phyloP scores from a whole-genome alignment of 768 basidiomycete genomes.

The Leucocoprinus sp. region DNA sequence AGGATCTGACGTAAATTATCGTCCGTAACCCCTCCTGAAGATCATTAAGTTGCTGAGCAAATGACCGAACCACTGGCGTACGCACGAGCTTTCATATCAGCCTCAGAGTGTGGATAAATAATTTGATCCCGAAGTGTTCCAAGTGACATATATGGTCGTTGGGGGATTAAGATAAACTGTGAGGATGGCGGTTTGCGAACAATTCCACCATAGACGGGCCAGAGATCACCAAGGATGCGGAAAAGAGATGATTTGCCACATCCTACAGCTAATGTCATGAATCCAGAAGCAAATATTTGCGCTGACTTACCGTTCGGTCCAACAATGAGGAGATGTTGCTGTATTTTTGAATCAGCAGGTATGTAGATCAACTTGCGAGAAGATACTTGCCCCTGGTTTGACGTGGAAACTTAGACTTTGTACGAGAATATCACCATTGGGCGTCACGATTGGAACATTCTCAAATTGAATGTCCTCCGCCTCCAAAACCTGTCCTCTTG shows the following conservation, averaged over 20 bases:
- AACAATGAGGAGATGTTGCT: conserved; percentile 90
- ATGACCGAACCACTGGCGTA: conserved; percentile 16
- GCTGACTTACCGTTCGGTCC: conserved; percentile 74
- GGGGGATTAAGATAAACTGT: conserved; percentile 92
- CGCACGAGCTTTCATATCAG: conserved; percentile 72
- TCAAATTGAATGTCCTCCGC: conserved; percentile 90
- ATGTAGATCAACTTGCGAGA: background rate
- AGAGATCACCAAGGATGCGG: conserved; percentile 94
- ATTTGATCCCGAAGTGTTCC: conserved; percentile 95
- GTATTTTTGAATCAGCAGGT: conserved; percentile 8
- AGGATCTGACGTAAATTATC: conserved; percentile 65
- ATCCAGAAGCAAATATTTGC: background rate
- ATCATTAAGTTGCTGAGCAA: background rate
- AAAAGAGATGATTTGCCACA: conserved; percentile 90
- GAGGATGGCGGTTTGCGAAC: conserved; percentile 85
- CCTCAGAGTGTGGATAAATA: conserved; percentile 85
- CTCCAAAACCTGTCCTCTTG: conserved; percentile 71
- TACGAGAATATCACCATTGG: conserved; percentile 90
- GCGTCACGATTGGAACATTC: conserved; percentile 90
- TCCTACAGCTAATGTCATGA: conserved; percentile 29
- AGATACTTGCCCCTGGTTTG: conserved; percentile 61
- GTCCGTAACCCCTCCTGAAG: conserved; percentile 64
- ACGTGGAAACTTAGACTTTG: conserved; percentile 82
- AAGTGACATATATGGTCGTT: conserved; percentile 89
- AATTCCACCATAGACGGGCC: conserved; percentile 77